Conservation (phyloP, 129 eudicot genomes). For the Smallanthus sonchifolius region DNA sequence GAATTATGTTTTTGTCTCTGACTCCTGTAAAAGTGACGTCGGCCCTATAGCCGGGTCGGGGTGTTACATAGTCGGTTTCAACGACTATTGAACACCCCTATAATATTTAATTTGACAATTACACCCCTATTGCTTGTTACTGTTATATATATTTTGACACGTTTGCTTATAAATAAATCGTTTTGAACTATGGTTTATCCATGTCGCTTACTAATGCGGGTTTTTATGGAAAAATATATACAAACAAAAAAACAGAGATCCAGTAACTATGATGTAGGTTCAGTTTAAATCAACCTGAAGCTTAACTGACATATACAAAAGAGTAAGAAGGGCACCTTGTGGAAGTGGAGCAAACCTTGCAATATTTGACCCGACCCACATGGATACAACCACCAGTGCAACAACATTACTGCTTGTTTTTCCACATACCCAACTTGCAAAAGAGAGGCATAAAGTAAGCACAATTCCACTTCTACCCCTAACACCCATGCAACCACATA, state of each 20-base stretch:
- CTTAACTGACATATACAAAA: conserved; percentile 81
- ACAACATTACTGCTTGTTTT: conserved; percentile 79
- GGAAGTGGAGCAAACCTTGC: conserved; percentile 74
- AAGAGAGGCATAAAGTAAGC: conserved; percentile 69
- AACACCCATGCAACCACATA: conserved; percentile 64
- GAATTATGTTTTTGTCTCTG: too few species aligned
- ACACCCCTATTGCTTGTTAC: not conserved
- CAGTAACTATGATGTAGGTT: conserved; percentile 15
- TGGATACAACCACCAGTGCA: conserved; percentile 53
- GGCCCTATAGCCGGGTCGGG: too few species aligned
- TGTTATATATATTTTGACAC: not conserved
- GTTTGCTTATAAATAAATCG: not conserved
- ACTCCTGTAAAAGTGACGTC: too few species aligned
- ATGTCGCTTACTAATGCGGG: not conserved
- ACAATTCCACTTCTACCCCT: conserved; percentile 78
- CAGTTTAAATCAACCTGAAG: conserved; percentile 62
- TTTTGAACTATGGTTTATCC: not conserved
- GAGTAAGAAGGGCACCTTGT: conserved; percentile 90
- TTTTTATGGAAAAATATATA: not conserved
- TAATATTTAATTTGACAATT: not conserved
- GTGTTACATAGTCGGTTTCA: too few species aligned
- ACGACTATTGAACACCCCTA: not conserved
- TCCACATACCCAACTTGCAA: conserved; percentile 93
- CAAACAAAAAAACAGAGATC: not conserved
- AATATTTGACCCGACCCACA: conserved; percentile 79